These are phyloP conservation scores for Phanerochaete sordida DNA, from an alignment of 768 basidiomycete genomes.

Conservation along the genomic window DNA sequence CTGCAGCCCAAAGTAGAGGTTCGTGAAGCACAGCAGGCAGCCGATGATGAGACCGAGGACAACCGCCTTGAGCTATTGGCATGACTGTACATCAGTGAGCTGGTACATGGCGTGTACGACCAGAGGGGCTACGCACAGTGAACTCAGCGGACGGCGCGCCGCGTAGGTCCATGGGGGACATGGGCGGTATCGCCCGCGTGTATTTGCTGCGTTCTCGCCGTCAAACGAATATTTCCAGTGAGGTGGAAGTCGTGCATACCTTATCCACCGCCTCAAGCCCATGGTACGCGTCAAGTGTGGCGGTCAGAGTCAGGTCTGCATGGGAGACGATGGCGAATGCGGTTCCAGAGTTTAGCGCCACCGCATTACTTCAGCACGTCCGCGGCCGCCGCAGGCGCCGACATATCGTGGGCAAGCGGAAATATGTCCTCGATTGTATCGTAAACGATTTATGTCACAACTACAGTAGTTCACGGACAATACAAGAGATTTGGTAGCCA, in stretches of 20 bases:
- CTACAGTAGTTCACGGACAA: not conserved
- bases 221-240: not conserved
- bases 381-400: not conserved
- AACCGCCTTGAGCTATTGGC: slow-evolving; percentile 48
- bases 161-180: not conserved
- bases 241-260: not conserved
- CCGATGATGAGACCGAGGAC: slow-evolving; percentile 79
- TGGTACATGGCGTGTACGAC: not conserved
- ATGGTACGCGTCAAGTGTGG: not conserved
- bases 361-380: slow-evolving; percentile 1
- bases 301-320: not conserved
- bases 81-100: not conserved
- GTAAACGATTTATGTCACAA: slow-evolving; percentile 1
- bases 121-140: not conserved
- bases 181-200: not conserved
- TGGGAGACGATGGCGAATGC: not conserved
- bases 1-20: slow-evolving; percentile 83
- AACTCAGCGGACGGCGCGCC: not conserved
- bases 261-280: slow-evolving; percentile 1
- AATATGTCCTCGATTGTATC: not conserved
- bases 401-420: too few relatives aligned
- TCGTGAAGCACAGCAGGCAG: slow-evolving; percentile 87
- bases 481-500: not conserved
- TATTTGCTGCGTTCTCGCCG: not conserved
- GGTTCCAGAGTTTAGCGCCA: not conserved